Conservation (phyloP, 228 moss, liverwort and hornwort species). For the Sphagnum fallax region DNA sequence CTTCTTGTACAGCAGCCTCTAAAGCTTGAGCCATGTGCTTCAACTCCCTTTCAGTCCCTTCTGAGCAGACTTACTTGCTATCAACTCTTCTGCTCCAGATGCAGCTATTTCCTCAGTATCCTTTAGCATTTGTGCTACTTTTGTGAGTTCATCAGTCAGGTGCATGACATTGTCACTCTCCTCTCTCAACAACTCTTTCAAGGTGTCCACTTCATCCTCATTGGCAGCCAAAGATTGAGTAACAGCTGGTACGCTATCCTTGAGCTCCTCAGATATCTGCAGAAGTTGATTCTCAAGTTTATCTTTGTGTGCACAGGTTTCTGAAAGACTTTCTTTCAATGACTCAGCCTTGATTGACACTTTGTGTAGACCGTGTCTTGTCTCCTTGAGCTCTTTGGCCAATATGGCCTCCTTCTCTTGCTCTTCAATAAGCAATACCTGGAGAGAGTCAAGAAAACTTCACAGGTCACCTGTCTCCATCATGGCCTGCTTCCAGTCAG, state of each 20-base stretch:
- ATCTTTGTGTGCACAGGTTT: conserved; percentile 26
- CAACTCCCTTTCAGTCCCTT: conserved; percentile 33
- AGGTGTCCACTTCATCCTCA: neutral
- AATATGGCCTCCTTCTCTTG: conserved; percentile 19
- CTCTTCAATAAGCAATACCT: conserved; percentile 23
- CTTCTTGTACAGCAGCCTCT: conserved; percentile 41
- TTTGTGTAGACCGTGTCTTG: conserved; percentile 27
- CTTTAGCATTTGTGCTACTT: conserved; percentile 20
- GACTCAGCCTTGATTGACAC: conserved; percentile 17
- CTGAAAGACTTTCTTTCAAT: conserved; percentile 31
- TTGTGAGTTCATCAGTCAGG: conserved; percentile 19
- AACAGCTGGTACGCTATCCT: neutral
- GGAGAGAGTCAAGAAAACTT: conserved; percentile 12
- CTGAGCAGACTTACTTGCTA: conserved; percentile 17
- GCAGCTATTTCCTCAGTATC: conserved; percentile 7
- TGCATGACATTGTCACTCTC: conserved; percentile 22
- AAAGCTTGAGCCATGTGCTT: conserved; percentile 30
- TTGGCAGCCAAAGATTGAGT: neutral
- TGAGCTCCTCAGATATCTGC: neutral
- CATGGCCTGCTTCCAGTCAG: conserved; percentile 17
- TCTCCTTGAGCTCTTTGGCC: conserved; percentile 19
- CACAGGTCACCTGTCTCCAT: conserved; percentile 25
- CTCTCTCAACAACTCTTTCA: neutral
- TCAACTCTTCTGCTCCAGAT: neutral
- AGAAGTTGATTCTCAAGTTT: conserved; percentile 17